phyloP scores from a whole-genome alignment of 2,329 filamentous ascomycete genomes.

The Talaromyces rugulosus region DNA sequence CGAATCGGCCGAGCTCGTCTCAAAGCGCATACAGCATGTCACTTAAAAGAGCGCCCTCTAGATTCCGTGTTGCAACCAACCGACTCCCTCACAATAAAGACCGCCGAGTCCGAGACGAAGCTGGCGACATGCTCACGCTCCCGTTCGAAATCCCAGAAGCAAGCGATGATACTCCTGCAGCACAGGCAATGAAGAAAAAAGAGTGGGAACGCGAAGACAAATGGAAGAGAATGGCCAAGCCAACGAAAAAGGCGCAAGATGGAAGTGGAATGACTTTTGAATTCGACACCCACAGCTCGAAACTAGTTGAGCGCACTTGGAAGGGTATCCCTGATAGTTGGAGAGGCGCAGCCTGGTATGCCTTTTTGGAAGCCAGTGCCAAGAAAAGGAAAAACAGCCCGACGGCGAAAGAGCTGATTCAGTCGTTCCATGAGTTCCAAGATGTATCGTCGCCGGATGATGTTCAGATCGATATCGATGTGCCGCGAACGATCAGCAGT shows the following conservation, averaged over 20 bases:
- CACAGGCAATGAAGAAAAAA: slow-evolving; percentile 51
- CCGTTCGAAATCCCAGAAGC: slow-evolving; percentile 50
- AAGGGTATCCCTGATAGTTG: slow-evolving; percentile 97
- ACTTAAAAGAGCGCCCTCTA: slow-evolving; percentile 37
- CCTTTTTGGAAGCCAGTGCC: slow-evolving; percentile 77
- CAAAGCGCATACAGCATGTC: slow-evolving; percentile 42
- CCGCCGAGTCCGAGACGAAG: slow-evolving; percentile 54
- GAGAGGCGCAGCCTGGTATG: slow-evolving; percentile 91
- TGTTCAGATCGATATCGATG: slow-evolving; percentile 94
- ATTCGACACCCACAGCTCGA: slow-evolving; percentile 77
- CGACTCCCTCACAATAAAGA: slow-evolving; percentile 51
- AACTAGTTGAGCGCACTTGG: slow-evolving; percentile 88
- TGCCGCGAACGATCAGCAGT: slow-evolving; percentile 86
- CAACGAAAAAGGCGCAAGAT: slow-evolving; percentile 39
- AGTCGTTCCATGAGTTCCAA: slow-evolving; percentile 69
- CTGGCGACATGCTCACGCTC: slow-evolving; percentile 61
- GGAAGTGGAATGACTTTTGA: slow-evolving; percentile 65
- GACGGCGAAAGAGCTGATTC: slow-evolving; percentile 67
- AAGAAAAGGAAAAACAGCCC: slow-evolving; percentile 58
- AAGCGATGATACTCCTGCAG: slow-evolving; percentile 43
- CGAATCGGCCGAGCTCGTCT: slow-evolving; percentile 43
- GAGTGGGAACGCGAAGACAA: slow-evolving; percentile 62
- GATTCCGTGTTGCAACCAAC: slow-evolving; percentile 51
- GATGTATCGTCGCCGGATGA: slow-evolving; percentile 77
- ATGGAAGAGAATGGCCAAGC: slow-evolving; percentile 63